Base-by-base conservation (phyloP, 2,329 filamentous ascomycete genomes). In the Microthyrium microscopicum region DNA sequence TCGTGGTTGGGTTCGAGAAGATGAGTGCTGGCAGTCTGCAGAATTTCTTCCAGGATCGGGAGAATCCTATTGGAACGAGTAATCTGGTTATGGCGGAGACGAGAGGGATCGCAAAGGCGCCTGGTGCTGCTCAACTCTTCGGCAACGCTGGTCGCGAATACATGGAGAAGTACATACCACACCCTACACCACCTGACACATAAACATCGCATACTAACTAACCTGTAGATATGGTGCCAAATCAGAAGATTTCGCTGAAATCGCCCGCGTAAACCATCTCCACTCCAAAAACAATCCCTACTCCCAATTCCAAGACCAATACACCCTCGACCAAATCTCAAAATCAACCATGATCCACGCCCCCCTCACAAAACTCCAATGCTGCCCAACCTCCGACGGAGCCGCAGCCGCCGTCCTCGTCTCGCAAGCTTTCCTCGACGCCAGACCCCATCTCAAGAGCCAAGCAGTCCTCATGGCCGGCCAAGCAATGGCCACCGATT, bases 301-400 rank as follows among this genome's bases (percentile, higher is more conserved):
- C 66, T 87, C 83, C n/a, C 87, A 95, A 57, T 95, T 98, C 66
- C 78, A 77, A 49, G 73, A 91, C 49, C 81, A 87, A 52, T 95
- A 95, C 62, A 80, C 79, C 1, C 71, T 77, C 26, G 80, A 93
- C 20, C 76, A 95, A 57, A 66, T 95, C 52, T 56, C 82, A 50
- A 63, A 76, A 24, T 61, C 81, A 0, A 64, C 81, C 39, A 79
- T 73, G 67, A 81, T 95, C 55, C 74, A 82, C 58, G 72, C 73
- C 42, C 87, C 87, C 12, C 68, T 95, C 36, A 95, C 89, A 38
- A 95, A 94, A 60, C 74, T 95, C n/a, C 89, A 95, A 61, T 95
- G 87, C 68, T 94, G 87, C 58, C 87, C 89, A 1, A 95, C 87
- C 1, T 92, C 83, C 0, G 89, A 95, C 55, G 87, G 87, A 31